These are phyloP conservation scores for Didymella pinodella DNA, from an alignment of 2,329 filamentous ascomycete genomes.

Conservation along the genomic window DNA sequence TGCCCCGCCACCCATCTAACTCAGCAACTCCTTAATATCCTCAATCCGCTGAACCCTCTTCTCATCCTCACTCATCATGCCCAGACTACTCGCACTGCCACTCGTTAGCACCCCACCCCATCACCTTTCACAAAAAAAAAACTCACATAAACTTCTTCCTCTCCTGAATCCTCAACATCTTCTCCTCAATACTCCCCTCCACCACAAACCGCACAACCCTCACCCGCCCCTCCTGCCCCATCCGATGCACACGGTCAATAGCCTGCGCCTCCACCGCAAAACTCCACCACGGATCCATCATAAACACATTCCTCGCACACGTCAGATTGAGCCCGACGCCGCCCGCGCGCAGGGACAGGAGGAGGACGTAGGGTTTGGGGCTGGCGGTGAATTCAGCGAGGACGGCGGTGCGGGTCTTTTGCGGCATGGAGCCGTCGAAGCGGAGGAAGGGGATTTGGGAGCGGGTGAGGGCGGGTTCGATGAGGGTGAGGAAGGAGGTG, in stretches of 20 bases:
- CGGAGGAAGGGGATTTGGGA: conserved; percentile 82
- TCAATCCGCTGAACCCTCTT: conserved; percentile 90
- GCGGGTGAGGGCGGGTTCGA: conserved; percentile 78
- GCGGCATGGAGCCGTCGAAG: conserved; percentile 88
- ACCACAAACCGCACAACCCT: conserved; percentile 89
- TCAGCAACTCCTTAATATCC: conserved; percentile 90
- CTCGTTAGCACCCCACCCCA: conserved; percentile 31
- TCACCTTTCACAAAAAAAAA: background rate
- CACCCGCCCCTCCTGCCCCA: conserved; percentile 90
- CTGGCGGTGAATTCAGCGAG: conserved; percentile 71
- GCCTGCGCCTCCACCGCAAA: conserved; percentile 96
- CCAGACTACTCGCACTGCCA: conserved; percentile 84
- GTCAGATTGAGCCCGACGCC: conserved; percentile 95
- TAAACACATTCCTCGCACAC: conserved; percentile 86
- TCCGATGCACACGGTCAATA: conserved; percentile 95
- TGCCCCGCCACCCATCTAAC: conserved; percentile 49
- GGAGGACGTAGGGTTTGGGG: conserved; percentile 72
- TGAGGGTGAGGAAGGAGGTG: conserved; percentile 92
- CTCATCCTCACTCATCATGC: conserved; percentile 94
- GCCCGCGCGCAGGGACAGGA: conserved; percentile 86
- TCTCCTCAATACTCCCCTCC: conserved; percentile 88
- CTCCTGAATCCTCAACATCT: conserved; percentile 93
- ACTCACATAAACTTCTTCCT: conserved; percentile 94
- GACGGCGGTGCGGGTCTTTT: conserved; percentile 82
- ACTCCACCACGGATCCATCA: conserved; percentile 99